Percentiles rank a stretch among this genome's conserved stretches.
Conservation (phyloP, 2,329 filamentous ascomycete species). For the Ambrosiella cleistominuta region DNA sequence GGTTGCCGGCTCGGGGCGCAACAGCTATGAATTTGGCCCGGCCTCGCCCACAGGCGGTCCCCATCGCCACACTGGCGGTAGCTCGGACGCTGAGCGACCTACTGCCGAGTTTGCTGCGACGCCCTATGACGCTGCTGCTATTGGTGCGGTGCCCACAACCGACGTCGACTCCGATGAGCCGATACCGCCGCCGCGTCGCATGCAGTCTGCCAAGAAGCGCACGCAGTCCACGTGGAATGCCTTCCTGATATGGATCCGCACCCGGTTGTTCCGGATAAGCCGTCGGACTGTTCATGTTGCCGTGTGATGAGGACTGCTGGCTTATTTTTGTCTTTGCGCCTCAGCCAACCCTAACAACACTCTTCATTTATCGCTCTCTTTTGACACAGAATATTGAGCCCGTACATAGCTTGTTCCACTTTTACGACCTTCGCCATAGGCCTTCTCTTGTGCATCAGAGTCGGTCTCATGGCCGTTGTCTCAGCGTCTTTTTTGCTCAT, state of each 20-base stretch:
- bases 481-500: not conserved
- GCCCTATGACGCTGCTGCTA: slow-evolving; percentile 28
- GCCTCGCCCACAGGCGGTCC: not conserved
- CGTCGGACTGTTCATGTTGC: slow-evolving; percentile 15
- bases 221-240: slow-evolving; percentile 45
- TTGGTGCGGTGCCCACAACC: slow-evolving; percentile 18
- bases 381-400: not conserved
- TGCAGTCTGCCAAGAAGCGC: slow-evolving; percentile 36
- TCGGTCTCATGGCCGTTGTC: not conserved
- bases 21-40: slow-evolving; percentile 10
- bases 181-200: slow-evolving; percentile 20
- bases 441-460: not conserved
- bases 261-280: slow-evolving; percentile 27
- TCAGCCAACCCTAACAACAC: not conserved
- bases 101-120: slow-evolving; percentile 24
- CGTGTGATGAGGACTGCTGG: not conserved
- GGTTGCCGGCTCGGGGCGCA: slow-evolving; percentile 17
- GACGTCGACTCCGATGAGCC: slow-evolving; percentile 21
- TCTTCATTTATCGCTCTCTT: not conserved
- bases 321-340: not conserved
- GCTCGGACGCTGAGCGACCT: slow-evolving; percentile 24
- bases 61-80: slow-evolving; percentile 17
- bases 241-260: slow-evolving; percentile 47
- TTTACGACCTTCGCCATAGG: not conserved
- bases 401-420: not conserved